These are phyloP conservation scores for Rhytidiadelphus loreus DNA, from an alignment of 225 moss, liverwort and hornwort species.

Conservation along the genomic window DNA sequence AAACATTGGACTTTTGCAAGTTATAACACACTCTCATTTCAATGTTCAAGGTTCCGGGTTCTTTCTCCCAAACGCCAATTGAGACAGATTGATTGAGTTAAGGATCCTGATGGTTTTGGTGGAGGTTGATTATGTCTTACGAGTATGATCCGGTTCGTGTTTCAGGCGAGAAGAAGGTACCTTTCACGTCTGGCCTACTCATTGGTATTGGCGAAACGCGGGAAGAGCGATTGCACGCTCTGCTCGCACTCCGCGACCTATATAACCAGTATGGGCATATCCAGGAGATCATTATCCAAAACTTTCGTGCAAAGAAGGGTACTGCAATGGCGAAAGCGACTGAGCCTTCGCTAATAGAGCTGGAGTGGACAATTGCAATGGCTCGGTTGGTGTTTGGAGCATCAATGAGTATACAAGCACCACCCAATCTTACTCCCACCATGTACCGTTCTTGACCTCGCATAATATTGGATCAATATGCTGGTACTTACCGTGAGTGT, in stretches of 20 bases:
- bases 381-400: conserved; percentile 75
- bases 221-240: conserved; percentile 61
- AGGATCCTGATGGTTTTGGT: not conserved
- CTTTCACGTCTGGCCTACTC: conserved; percentile 77
- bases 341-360: conserved; percentile 58
- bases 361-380: conserved; percentile 88
- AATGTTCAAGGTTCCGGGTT: not conserved
- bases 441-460: conserved; percentile 26
- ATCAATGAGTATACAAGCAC: conserved; percentile 87
- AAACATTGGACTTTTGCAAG: not conserved
- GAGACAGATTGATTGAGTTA: not conserved
- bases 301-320: conserved; percentile 72
- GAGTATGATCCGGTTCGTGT: conserved; percentile 4
- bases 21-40: not conserved
- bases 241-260: conserved; percentile 62
- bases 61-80: not conserved
- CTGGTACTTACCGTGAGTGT: not conserved
- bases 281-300: conserved; percentile 90
- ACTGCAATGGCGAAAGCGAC: conserved; percentile 65
- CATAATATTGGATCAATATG: not conserved
- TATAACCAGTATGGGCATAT: conserved; percentile 65
- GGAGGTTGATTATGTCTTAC: not conserved
- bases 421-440: conserved; percentile 82
- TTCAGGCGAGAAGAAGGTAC: conserved; percentile 69
- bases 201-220: conserved; percentile 89